A percentile compares a stretch with the other conserved stretches of the same genome.
These are phyloP conservation scores for Hygrophoropsis aurantiaca DNA, from an alignment of 768 basidiomycete genomes.

Conservation along the genomic window DNA sequence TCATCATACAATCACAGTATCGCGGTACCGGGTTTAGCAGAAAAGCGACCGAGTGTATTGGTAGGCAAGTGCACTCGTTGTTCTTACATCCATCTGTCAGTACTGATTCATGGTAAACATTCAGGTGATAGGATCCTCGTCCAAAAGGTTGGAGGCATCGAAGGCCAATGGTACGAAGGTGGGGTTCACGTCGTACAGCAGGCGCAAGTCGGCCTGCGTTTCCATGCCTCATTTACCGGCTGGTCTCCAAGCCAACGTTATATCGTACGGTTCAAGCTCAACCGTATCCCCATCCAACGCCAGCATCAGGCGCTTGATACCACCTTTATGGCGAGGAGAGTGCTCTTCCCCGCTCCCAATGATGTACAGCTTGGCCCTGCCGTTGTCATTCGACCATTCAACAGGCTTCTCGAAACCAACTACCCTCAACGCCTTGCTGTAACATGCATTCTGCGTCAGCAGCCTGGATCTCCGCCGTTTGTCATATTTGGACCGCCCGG, in stretches of 20 bases:
- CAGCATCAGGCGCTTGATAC: slow-evolving; percentile 55
- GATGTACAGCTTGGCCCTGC: slow-evolving; percentile 5
- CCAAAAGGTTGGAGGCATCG: slow-evolving; percentile 11
- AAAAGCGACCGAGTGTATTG: slow-evolving; percentile 58
- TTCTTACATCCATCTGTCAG: slow-evolving; percentile 2
- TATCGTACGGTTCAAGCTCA: slow-evolving; percentile 57
- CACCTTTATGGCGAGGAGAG: slow-evolving; percentile 34
- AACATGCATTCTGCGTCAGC: slow-evolving; percentile 40
- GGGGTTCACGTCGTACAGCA: slow-evolving; percentile 49
- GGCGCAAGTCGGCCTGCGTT: slow-evolving; percentile 44
- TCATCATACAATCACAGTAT: slow-evolving; percentile 40
- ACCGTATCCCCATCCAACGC: slow-evolving; percentile 50
- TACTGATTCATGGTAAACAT: not conserved
- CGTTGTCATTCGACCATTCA: slow-evolving; percentile 24
- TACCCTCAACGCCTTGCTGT: slow-evolving; percentile 50
- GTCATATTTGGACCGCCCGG: slow-evolving; percentile 68
- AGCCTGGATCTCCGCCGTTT: slow-evolving; percentile 52
- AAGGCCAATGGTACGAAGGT: slow-evolving; percentile 33
- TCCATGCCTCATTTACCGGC: slow-evolving; percentile 41
- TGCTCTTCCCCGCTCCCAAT: slow-evolving; percentile 45
- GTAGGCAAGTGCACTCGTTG: slow-evolving; percentile 47
- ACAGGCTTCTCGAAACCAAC: slow-evolving; percentile 47
- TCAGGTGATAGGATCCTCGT: slow-evolving; percentile 32
- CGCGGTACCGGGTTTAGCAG: slow-evolving; percentile 52
- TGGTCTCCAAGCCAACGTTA: slow-evolving; percentile 29